Base-by-base conservation (phyloP, 352 stramenopile genomes). In the Phytophthora foliorum region DNA sequence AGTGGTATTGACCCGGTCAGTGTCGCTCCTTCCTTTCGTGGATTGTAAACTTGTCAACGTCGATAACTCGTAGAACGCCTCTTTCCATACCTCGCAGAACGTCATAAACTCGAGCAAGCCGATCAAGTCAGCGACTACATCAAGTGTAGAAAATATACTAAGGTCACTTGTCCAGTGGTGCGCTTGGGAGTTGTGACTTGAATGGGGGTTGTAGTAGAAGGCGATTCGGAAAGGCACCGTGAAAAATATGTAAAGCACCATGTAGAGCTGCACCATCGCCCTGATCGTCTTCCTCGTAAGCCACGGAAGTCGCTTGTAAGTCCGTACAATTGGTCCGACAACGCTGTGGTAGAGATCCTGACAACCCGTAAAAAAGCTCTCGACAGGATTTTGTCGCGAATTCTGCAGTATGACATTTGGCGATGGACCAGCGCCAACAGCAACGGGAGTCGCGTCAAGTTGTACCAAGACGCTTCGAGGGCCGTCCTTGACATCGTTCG, bases 91-190 rank as follows among this genome's bases (percentile, higher is more conserved):
- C 9, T 34, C 39, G 21, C 82, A 86, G 48, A 90, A 86, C 4
- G 63, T 50, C 19, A 69, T 2, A 39, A 89, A 93, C 44, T 86
- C 62, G 32, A 77, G 27, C 0, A 85, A 39, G 1, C 82, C 83
- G 19, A 91, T 69, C 9, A 56, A 29, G 46, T 93, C 87, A 8
- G 54, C 69, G 1, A 87, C 13, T 3, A 77, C 6, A 45, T 92
- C 79, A 2, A 91, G 62, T 0, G 52, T 31, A 1, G 58, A 32
- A 16, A 93, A 80, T 0, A 79, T 63, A 10, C 63, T 81, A 38
- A 93, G 72, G 14, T 81, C 77, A 6, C 27, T 22, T 0, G 75
- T 84, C 84, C 82, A 93, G 3, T 46, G 57, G 19, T 59, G n/a
- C 2, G 24, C 14, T 2, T 49, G 17, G 14, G 3, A 5, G 6